A percentile compares a stretch with the other conserved stretches of the same genome.
These are phyloP conservation scores for Cercospora citrullina DNA, from an alignment of 2,329 filamentous ascomycete genomes.

Conservation along the genomic window DNA sequence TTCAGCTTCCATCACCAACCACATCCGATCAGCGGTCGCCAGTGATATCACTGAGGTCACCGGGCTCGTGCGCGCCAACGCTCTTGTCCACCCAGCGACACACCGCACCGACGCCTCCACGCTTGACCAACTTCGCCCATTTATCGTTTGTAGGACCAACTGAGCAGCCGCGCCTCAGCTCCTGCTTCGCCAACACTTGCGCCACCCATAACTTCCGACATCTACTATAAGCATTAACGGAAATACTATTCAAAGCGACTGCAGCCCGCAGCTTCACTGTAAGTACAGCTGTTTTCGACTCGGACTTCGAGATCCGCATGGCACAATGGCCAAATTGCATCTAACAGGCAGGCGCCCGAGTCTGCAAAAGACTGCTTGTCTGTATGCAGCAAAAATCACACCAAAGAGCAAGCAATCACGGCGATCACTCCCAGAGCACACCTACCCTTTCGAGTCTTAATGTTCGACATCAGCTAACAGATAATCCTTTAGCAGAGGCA, in stretches of 20 bases:
- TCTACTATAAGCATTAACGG: background rate
- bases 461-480: constrained; percentile 11
- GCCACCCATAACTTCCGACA: constrained; percentile 9
- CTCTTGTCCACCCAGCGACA: background rate
- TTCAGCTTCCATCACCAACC: background rate
- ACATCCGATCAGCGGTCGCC: background rate
- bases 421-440: constrained; percentile 1
- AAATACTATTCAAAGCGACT: background rate
- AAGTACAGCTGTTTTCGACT: background rate
- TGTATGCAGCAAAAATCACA: background rate
- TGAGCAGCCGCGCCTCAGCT: constrained; percentile 8
- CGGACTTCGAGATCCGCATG: background rate
- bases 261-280: background rate
- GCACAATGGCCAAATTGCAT: background rate
- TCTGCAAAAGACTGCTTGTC: constrained; percentile 3
- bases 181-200: constrained; percentile 12
- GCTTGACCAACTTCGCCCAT: background rate
- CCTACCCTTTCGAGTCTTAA: background rate
- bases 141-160: constrained; percentile 13
- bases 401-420: constrained; percentile 1
- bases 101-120: background rate
- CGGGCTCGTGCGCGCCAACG: background rate
- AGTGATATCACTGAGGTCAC: background rate
- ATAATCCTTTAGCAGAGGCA: constrained; percentile 2
- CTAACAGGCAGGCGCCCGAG: background rate